Base-by-base conservation (phyloP, 1,284 basidiomycete species). In the Trichosporon inkin region DNA sequence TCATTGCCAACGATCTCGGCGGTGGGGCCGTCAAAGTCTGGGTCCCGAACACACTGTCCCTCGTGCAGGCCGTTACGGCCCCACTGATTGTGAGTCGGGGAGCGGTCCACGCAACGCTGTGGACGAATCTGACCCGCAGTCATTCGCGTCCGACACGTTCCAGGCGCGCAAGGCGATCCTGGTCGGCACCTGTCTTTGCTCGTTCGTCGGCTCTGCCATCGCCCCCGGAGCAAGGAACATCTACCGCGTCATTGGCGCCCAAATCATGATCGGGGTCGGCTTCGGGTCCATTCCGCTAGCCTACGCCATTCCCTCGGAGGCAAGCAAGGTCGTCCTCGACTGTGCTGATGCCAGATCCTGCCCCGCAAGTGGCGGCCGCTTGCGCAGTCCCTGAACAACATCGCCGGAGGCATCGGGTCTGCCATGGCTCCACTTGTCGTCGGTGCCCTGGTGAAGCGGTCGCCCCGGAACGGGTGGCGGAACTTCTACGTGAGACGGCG, bases 201-300 rank as follows among this genome's bases (percentile, higher is more conserved):
- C 61, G 3, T 62, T 62, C 36, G 53, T 62, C 17, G 61, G 61
- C 6, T 47, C 61, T 7, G 61, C 61, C 10, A 58, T 62, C n/a
- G 61, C 61, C 0, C 61, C 61, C 0, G 61, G 61, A 1, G 20
- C 61, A 4, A 52, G 49, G 17, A 28, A 56, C 39, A 62, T 62
- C 17, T 62, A 62, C n/a, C 61, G 61, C 17, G 38, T 62, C 6
- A 58, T 62, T 8, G 61, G 35, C 0, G 61, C 61, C 16, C 61
- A 62, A 35, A 37, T 62, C n/a, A 47, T 62, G 17, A 62, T 62
- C 10, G 61, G 61, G 0, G 39, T 58, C 11, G 61, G 61, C 1
- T 62, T 62, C 20, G 61, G 57, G 0, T 32, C 61, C 2, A 54
- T 62, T 2, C 57, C 61, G 1, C 28, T 62, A 2, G 61, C 61